Evolutionary conservation across 306 rosid genomes (phyloP), one percentile per base, ranked within the genome.

Genomic region (Rosa rugosa): DNA sequence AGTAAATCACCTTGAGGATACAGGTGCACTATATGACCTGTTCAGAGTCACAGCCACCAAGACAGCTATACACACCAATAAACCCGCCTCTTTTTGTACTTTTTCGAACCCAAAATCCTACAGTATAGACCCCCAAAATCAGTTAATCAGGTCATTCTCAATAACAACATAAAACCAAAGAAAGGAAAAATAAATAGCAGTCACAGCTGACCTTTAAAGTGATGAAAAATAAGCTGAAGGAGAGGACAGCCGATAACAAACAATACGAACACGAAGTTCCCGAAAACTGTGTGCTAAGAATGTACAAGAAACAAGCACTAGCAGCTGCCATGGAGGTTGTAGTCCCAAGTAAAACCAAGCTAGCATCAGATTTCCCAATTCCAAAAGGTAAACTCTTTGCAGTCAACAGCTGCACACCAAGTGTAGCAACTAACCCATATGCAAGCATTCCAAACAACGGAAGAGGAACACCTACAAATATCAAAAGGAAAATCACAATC

Each of bases 291-390:
- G 98, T 84, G 80, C 84, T 77, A n/a, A 95, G 84, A 84, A 91
- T 85, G 91, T 88, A 95, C 76, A 95, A 71, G 72, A 95, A 91
- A 75, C 85, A 93, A 2, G 90, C 91, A 89, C 97, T 93, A 31
- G 99, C 89, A 85, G 92, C 82, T 11, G 96, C 99, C 97, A 95
- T 91, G 23, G 99, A 95, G 47, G 93, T 84, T 47, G 91, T 87
- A 78, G 51, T 81, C 63, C 92, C 92, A 51, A 95, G 87, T 81
- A 95, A 60, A 53, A 91, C 53, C 20, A 84, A 25, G 54, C 86
- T 87, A 78, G 87, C 97, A 72, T 77, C 84, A 36, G 88, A 79
- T 86, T 77, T 88, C 68, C 47, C 77, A 42, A 89, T 77, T 73
- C 93, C 94, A 81, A 93, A 90, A 27, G 87, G 83, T 25, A 91